These are phyloP conservation scores for Citrus unshiu DNA, from an alignment of 345 rosid species.

Conservation along the genomic window DNA sequence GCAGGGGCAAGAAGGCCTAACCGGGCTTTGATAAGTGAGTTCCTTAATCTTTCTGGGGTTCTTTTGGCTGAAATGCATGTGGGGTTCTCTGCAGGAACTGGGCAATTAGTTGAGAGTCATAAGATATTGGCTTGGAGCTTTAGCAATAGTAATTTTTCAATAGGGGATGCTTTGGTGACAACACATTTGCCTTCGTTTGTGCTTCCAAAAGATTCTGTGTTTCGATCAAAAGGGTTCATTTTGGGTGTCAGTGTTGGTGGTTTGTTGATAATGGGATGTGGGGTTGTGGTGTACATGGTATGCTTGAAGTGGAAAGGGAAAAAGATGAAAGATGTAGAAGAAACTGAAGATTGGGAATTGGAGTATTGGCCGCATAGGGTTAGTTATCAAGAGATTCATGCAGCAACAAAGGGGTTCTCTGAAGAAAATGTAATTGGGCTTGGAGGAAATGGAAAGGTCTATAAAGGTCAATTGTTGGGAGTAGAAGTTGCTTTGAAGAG, in stretches of 20 bases:
- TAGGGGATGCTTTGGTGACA: constrained; percentile 26
- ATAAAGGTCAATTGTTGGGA: constrained; percentile 24
- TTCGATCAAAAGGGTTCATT: constrained; percentile 28
- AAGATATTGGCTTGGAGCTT: constrained; percentile 28
- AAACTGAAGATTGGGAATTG: constrained; percentile 34
- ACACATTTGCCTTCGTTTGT: constrained; percentile 31
- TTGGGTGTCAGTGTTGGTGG: constrained; percentile 17
- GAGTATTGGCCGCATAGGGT: constrained; percentile 37
- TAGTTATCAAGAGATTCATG: constrained; percentile 18
- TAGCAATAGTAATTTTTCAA: constrained; percentile 21
- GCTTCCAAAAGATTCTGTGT: constrained; percentile 12
- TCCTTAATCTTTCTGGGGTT: constrained; percentile 17
- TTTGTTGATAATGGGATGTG: constrained; percentile 10
- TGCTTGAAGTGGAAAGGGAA: constrained; percentile 11
- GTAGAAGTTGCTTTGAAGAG: constrained; percentile 24
- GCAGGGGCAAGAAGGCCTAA: constrained; percentile 37
- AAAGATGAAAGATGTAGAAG: constrained; percentile 12
- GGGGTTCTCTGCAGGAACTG: constrained; percentile 24
- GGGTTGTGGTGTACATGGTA: constrained; percentile 2
- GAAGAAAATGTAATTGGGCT: constrained; percentile 30
- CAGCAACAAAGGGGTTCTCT: constrained; percentile 28
- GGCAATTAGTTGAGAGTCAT: constrained; percentile 28
- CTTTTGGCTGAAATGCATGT: constrained; percentile 22
- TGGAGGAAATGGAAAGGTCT: constrained; percentile 37
- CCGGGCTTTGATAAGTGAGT: constrained; percentile 18